Percentiles rank a stretch among this genome's conserved stretches.
phyloP scores from a whole-genome alignment of 371 early-diverging fungal genomes.

The Sporodiniella umbellata region DNA sequence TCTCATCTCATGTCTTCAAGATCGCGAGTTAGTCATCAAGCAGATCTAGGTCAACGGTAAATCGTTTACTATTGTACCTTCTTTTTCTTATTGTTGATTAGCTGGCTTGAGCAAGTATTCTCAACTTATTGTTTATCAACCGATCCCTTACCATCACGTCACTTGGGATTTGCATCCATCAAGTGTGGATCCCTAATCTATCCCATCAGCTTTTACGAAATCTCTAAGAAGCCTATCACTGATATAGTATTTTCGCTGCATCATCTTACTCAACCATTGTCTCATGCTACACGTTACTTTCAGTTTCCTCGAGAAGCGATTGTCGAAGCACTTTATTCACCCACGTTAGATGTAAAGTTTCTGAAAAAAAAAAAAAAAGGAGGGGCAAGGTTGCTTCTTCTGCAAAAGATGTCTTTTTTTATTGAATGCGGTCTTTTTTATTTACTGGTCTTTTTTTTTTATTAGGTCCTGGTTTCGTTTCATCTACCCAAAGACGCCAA shows the following conservation, averaged over 20 bases:
- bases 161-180: background rate
- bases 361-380: too few relatives aligned
- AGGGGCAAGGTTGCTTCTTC: too few relatives aligned
- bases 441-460: background rate
- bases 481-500: constrained; percentile 1
- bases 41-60: background rate
- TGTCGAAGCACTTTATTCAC: background rate
- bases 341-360: background rate
- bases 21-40: background rate
- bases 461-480: constrained; percentile 1
- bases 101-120: background rate
- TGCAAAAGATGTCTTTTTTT: too few relatives aligned
- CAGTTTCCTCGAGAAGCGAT: constrained; percentile 29
- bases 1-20: background rate
- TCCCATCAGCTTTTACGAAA: constrained; percentile 1
- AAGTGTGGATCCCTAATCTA: background rate
- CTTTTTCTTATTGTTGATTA: too few relatives aligned
- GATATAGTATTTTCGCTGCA: background rate
- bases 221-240: background rate
- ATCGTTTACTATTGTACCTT: too few relatives aligned
- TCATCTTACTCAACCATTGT: too few relatives aligned
- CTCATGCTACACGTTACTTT: constrained; percentile 1
- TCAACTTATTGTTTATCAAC: background rate
- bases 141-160: background rate
- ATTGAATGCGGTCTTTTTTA: background rate